These are phyloP conservation scores for Boletus subparvulus DNA, from an alignment of 768 basidiomycete genomes.

Conservation along the genomic window DNA sequence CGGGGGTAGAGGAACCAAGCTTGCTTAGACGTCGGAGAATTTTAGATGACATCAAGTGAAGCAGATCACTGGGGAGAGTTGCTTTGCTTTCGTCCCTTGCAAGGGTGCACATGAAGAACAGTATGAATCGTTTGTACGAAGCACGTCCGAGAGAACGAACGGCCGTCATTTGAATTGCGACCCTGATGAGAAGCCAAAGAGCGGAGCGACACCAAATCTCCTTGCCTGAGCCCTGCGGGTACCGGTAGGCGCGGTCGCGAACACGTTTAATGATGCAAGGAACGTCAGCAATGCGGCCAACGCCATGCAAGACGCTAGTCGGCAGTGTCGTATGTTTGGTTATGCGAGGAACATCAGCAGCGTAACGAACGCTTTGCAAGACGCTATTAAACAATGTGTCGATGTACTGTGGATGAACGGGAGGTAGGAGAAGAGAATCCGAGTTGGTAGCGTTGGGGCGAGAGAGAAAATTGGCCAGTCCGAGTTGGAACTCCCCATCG, in stretches of 20 bases:
- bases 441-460: too few relatives aligned
- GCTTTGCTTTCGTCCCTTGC: constrained; percentile 18
- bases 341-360: too few relatives aligned
- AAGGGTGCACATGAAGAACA: constrained; percentile 36
- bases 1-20: background rate
- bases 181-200: constrained; percentile 35
- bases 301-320: too few relatives aligned
- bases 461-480: background rate
- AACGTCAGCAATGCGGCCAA: too few relatives aligned
- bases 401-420: too few relatives aligned
- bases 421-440: too few relatives aligned
- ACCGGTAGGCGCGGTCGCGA: constrained; percentile 26
- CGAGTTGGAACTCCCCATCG: background rate
- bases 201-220: constrained; percentile 28
- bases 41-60: constrained; percentile 25
- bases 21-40: constrained; percentile 19
- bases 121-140: constrained; percentile 48
- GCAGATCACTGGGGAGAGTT: constrained; percentile 18
- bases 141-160: constrained; percentile 2
- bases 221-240: too few relatives aligned
- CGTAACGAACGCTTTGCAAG: too few relatives aligned
- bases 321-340: too few relatives aligned
- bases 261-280: constrained; percentile 27
- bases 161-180: constrained; percentile 29
- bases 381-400: too few relatives aligned